Conservation (phyloP, 1,139 yeast species). For the Suhomyces terraborum region DNA sequence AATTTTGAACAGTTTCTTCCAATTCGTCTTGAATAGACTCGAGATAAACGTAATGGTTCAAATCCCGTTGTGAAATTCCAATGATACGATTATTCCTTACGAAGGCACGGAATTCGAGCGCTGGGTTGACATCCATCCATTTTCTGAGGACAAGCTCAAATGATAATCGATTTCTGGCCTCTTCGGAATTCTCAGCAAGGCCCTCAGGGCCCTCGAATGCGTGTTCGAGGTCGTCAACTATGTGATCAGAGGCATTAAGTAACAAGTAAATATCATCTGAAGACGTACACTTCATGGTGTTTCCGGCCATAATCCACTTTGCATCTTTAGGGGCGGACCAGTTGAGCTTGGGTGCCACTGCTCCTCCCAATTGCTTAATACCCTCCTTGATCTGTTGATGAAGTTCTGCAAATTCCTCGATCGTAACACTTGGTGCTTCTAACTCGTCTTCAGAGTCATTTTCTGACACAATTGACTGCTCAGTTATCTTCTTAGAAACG, state of each 20-base stretch:
- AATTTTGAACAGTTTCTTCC: slow-evolving; percentile 50
- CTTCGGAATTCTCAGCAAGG: neutral
- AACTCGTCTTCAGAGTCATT: slow-evolving; percentile 20
- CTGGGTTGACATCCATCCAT: slow-evolving; percentile 84
- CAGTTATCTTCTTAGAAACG: no score
- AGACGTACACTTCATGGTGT: slow-evolving; percentile 67
- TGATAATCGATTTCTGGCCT: neutral
- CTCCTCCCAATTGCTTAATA: slow-evolving; percentile 48
- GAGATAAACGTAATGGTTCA: slow-evolving; percentile 76
- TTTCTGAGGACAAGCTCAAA: slow-evolving; percentile 74
- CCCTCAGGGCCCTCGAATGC: slow-evolving; percentile 43
- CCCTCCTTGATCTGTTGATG: slow-evolving; percentile 52
- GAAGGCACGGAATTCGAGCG: slow-evolving; percentile 87
- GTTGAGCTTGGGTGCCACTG: slow-evolving; percentile 84
- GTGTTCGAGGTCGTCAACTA: slow-evolving; percentile 77
- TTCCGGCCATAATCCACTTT: slow-evolving; percentile 83
- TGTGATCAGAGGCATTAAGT: slow-evolving; percentile 83
- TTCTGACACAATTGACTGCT: no score
- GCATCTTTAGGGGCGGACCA: slow-evolving; percentile 98
- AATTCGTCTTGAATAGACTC: slow-evolving; percentile 49
- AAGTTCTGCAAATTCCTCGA: slow-evolving; percentile 55
- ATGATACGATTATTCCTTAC: slow-evolving; percentile 61
- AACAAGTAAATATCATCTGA: slow-evolving; percentile 77
- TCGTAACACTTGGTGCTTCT: slow-evolving; percentile 53
- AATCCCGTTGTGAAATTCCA: slow-evolving; percentile 83